Evolutionary conservation across 2,329 filamentous ascomycete species (phyloP), one percentile per base, ranked within the genome.

Genomic region (Ophiostoma ips): DNA sequence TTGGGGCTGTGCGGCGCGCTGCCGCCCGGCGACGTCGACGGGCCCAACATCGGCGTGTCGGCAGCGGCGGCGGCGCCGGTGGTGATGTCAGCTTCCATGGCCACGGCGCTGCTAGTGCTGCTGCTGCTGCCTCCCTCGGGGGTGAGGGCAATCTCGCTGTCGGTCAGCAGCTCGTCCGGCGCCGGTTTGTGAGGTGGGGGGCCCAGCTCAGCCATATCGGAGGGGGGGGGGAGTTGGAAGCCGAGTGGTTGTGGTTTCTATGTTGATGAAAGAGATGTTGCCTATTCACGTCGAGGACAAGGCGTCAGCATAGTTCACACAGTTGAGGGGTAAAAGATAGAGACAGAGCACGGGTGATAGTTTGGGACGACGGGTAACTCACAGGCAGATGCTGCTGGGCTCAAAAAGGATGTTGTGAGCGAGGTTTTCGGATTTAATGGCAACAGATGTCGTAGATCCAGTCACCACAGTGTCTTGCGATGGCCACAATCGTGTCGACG

Each of bases 1-100:
- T 18, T 28, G 33, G 50, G 50, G 50, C 52, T 55, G 4, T 31
- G 28, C 24, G 49, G 52, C 21, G 34, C 43, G n/a, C 45, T 40
- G n/a, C 48, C 21, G n/a, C n/a, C n/a, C n/a, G n/a, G n/a, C n/a
- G n/a, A n/a, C 36, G 30, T 45, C 45, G 63, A 67, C 30, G 70
- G 70, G 35, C 66, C 70, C n/a, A 75, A 59, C n/a, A 68, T 67
- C 49, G 72, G 72, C 8, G 77, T 74, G 52, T 75, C 73, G 40
- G 63, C 62, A 16, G 68, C 59, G 50, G 64, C 64, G 15, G 64
- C 36, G 12, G 19, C 19, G 19, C 15, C 44, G 18, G 37, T 28
- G 8, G 24, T 30, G n/a, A 5, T 18, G 16, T 37, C 48, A 3
- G 37, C 31, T 11, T 31, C 21, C 28, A 8, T 30, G 40, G 37